Conservation (phyloP, 2,329 filamentous ascomycete species). For the Cladophialophora psammophila region DNA sequence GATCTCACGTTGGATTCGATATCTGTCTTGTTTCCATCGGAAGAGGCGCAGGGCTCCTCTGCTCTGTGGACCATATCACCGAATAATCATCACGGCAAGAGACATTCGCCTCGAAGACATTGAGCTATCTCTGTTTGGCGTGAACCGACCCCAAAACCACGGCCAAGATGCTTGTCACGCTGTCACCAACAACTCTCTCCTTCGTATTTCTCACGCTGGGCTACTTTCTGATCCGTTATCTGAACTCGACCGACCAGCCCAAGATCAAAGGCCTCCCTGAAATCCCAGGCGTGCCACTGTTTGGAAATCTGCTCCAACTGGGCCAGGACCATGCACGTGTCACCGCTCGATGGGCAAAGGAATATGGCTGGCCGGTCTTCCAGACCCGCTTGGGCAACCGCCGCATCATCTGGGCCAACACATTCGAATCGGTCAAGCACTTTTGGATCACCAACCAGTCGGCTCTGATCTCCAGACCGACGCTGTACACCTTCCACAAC, state of each 20-base stretch:
- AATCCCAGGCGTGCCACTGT: slow-evolving; percentile 67
- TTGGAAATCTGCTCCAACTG: slow-evolving; percentile 69
- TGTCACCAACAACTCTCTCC: slow-evolving; percentile 36
- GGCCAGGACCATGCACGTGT: slow-evolving; percentile 64
- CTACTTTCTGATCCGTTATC: slow-evolving; percentile 52
- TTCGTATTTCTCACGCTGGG: slow-evolving; percentile 48
- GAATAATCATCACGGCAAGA: no score
- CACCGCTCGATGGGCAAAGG: slow-evolving; percentile 64
- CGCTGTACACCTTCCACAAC: slow-evolving; percentile 80
- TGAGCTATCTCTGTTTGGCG: background rate
- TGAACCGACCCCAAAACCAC: background rate
- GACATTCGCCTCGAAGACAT: background rate
- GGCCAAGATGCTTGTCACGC: slow-evolving; percentile 27
- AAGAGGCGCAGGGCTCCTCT: background rate
- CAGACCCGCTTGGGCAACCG: slow-evolving; percentile 54
- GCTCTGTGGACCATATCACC: background rate
- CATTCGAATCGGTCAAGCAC: slow-evolving; percentile 73
- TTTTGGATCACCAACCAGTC: slow-evolving; percentile 83
- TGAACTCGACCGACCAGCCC: slow-evolving; percentile 62
- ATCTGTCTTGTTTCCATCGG: background rate
- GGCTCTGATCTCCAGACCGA: slow-evolving; percentile 77
- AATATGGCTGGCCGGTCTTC: slow-evolving; percentile 68
- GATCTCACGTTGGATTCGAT: background rate
- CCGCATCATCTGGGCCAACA: slow-evolving; percentile 79
- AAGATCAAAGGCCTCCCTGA: slow-evolving; percentile 69